phyloP scores from a whole-genome alignment of 495 filamentous ascomycete species.

The Aspergillus haitiensis region DNA sequence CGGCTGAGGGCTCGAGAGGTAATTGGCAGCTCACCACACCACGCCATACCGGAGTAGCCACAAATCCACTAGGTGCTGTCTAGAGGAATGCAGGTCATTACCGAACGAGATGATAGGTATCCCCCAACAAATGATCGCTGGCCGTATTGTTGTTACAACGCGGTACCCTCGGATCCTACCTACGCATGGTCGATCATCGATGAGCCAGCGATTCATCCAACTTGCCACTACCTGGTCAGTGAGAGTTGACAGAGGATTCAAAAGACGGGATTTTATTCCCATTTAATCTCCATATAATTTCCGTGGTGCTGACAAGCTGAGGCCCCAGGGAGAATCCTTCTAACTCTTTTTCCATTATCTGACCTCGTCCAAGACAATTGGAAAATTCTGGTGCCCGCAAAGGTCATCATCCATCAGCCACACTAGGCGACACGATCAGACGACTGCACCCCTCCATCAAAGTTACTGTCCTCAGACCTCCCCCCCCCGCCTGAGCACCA shows the following conservation, averaged over 20 bases:
- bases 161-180: background rate
- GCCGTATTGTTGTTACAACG: background rate
- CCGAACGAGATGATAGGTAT: constrained; percentile 10
- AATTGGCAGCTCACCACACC: background rate
- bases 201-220: background rate
- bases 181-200: constrained; percentile 1
- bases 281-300: background rate
- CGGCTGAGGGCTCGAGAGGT: background rate
- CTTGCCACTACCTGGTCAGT: background rate
- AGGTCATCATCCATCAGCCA: constrained; percentile 12
- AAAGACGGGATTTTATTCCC: background rate
- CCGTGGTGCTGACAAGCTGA: background rate
- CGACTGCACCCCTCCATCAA: constrained; percentile 22
- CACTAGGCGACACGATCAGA: constrained; percentile 18
- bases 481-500: constrained; percentile 1
- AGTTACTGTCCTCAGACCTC: constrained; percentile 5
- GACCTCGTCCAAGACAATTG: background rate
- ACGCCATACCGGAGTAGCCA: background rate
- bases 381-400: constrained; percentile 1
- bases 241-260: no score
- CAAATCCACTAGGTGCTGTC: background rate
- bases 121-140: background rate
- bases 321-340: background rate
- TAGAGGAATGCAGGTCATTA: constrained; percentile 6
- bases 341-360: background rate